Evolutionary conservation across 768 basidiomycete species (phyloP).

Genomic region (Auriscalpium microsporum): DNA sequence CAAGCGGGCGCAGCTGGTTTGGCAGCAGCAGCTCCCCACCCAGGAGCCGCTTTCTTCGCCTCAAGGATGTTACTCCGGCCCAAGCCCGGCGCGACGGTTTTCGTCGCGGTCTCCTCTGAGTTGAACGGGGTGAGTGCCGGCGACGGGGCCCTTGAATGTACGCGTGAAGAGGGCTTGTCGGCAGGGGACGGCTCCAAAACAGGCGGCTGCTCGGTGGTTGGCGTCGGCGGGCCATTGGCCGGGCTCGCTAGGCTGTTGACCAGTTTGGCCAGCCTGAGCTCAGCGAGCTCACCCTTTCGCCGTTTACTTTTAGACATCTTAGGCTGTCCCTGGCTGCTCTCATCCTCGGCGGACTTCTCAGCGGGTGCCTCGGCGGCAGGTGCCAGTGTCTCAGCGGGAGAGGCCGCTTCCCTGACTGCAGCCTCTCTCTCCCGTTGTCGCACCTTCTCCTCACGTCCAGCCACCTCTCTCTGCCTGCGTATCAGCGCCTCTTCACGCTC

Average conservation of each 20-base stretch:
- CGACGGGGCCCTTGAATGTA: background rate
- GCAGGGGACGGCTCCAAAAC: background rate
- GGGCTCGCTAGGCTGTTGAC: no score
- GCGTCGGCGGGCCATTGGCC: slow-evolving; percentile 10
- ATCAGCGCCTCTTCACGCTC: no score
- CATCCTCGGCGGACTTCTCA: background rate
- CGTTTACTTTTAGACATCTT: no score
- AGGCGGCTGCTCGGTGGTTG: slow-evolving; percentile 1
- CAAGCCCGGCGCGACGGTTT: background rate
- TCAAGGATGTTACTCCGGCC: background rate
- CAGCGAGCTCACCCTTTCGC: no score
- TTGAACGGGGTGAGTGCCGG: background rate
- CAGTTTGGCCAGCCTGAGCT: no score
- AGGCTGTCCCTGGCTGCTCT: background rate
- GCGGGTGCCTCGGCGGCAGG: background rate
- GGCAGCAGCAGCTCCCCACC: background rate
- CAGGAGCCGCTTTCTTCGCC: no score
- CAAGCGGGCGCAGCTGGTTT: background rate
- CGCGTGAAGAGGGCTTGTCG: background rate
- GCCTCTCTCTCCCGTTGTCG: no score
- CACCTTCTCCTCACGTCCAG: no score
- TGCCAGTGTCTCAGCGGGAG: no score
- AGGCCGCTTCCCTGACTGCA: no score
- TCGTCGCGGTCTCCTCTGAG: background rate
- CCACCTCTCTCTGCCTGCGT: no score